Evolutionary conservation across 169 alveolate species (phyloP), one percentile per base, ranked within the genome.

Genomic region (Eimeria necatrix): DNA sequence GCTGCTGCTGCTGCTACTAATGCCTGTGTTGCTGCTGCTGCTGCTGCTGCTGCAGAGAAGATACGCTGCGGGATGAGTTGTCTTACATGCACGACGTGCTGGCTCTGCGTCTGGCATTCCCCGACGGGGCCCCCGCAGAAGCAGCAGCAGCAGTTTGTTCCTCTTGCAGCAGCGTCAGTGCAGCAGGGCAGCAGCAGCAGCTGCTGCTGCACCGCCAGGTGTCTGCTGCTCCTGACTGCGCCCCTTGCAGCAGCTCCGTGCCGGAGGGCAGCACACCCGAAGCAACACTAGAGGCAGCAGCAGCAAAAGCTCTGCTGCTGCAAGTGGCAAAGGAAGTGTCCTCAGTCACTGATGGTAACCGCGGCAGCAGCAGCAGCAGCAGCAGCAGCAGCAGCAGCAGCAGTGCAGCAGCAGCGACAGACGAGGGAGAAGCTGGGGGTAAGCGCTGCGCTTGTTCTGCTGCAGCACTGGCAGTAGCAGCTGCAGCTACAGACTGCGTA

Each of bases 41-140:
- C 2, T 56, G 68, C 68, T 53, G 26, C 52, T 2, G 41, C 24
- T 53, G 24, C 92, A 84, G 92, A 22, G 92, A 53, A 20, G 92
- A 84, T 56, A 49, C 92, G 16, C 92, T 84, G 26, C 76, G 92
- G 24, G 92, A 84, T 0, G 92, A 84, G 59, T 56, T 84, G 60
- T 22, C 59, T 48, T 84, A 84, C 92, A 84, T 84, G 92, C 92
- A 84, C 26, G 92, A 84, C 60, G 92, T 84, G 59, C 78, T 84
- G 59, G 92, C 92, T n/a, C 92, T 84, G 60, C 92, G 92, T n/a
- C n/a, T 84, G 59, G 92, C 92, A 4, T 22, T 84, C 68, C 68
- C 68, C 12, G 68, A 56, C 22, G 68, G 68, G 68, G 68, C 68
- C 22, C 12, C 68, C 68, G 12, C 20, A 18, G 68, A 10, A 18